These are phyloP conservation scores for Thalassiosira profunda DNA, from an alignment of 108 stramenopile species.

Conservation along the genomic window DNA sequence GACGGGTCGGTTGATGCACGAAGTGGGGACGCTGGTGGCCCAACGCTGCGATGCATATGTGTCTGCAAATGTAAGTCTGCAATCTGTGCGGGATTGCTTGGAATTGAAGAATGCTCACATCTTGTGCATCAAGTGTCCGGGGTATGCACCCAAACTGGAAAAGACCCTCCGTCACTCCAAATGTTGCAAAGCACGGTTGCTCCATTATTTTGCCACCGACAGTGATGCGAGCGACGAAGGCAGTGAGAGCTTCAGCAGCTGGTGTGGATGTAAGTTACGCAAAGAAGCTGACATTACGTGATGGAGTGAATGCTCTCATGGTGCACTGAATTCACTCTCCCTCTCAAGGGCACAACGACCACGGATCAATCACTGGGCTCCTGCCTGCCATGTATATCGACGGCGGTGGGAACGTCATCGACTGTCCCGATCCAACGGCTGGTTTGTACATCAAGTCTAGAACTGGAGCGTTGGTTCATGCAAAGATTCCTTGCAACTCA, in stretches of 20 bases:
- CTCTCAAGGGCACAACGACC: slow-evolving; percentile 55
- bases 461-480: slow-evolving; percentile 61
- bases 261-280: slow-evolving; percentile 99
- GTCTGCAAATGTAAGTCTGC: slow-evolving; percentile 18
- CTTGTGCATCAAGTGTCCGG: slow-evolving; percentile 21
- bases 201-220: slow-evolving; percentile 90
- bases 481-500: slow-evolving; percentile 64
- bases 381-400: slow-evolving; percentile 84
- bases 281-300: slow-evolving; percentile 64
- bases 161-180: slow-evolving; percentile 62
- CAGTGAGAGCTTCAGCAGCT: slow-evolving; percentile 51
- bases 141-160: slow-evolving; percentile 56
- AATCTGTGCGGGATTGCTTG: neutral
- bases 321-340: neutral
- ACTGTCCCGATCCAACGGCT: slow-evolving; percentile 54
- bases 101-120: neutral
- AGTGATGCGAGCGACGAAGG: neutral
- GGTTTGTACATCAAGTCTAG: slow-evolving; percentile 91
- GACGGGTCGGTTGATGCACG: slow-evolving; percentile 72
- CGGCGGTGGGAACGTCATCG: slow-evolving; percentile 37
- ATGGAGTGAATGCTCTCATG: neutral
- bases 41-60: slow-evolving; percentile 83
- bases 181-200: slow-evolving; percentile 89
- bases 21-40: slow-evolving; percentile 83
- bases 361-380: slow-evolving; percentile 92